Conservation (phyloP, 306 rosid species). For the Fragaria nilgerrensis region DNA sequence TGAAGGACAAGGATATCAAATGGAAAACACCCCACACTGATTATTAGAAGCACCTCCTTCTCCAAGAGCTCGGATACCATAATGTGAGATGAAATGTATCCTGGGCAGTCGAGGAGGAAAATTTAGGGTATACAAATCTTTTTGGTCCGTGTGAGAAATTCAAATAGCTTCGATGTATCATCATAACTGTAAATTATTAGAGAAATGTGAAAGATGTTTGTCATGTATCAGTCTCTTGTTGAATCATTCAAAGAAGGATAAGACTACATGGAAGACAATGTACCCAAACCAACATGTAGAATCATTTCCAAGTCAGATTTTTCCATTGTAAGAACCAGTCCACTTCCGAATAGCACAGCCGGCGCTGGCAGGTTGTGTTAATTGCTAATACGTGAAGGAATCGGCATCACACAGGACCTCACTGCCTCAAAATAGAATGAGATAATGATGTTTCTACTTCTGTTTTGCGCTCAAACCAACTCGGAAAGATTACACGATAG, state of each 20-base stretch:
- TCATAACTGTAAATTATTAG: conserved; percentile 40
- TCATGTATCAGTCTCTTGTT: conserved; percentile 2
- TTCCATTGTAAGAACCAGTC: background rate
- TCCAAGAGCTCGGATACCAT: conserved; percentile 20
- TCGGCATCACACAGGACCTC: background rate
- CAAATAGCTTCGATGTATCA: conserved; percentile 32
- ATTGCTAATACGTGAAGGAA: background rate
- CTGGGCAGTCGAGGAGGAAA: conserved; percentile 25
- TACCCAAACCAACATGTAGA: background rate
- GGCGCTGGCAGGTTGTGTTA: background rate
- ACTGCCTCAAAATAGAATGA: background rate
- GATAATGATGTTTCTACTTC: background rate
- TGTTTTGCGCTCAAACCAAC: background rate
- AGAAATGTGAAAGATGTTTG: conserved; percentile 35
- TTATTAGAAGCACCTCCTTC: conserved; percentile 25
- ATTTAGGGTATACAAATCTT: conserved; percentile 19
- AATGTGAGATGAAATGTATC: conserved; percentile 12
- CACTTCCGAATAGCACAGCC: background rate
- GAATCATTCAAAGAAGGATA: conserved; percentile 2
- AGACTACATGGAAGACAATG: background rate
- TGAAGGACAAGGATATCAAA: conserved; percentile 43
- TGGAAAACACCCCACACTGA: conserved; percentile 16
- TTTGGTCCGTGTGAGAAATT: conserved; percentile 29
- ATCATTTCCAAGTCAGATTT: background rate
- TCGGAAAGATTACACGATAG: background rate